Conservation (phyloP, 139 green algal genomes). For the Mesotaenium endlicherianum region DNA sequence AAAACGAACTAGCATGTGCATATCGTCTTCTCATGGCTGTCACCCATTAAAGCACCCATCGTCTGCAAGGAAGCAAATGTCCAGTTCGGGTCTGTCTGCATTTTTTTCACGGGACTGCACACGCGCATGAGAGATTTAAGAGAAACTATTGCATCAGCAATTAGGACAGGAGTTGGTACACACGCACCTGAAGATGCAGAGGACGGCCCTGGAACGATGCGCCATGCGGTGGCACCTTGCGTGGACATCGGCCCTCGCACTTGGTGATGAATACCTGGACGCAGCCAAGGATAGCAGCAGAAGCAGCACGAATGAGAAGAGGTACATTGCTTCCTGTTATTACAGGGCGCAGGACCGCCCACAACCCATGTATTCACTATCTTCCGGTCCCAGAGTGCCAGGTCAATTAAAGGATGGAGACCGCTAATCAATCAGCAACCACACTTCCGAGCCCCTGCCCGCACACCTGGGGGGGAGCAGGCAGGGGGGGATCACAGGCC, state of each 20-base stretch:
- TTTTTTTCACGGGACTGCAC: too few species aligned
- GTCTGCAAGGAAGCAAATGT: too few species aligned
- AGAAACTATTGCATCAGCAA: too few species aligned
- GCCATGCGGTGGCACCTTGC: conserved; percentile 15
- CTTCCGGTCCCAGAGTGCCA: neutral
- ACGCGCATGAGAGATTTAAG: too few species aligned
- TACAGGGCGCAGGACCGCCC: neutral
- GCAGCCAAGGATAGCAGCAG: neutral
- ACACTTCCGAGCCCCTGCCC: too few species aligned
- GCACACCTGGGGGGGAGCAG: too few species aligned
- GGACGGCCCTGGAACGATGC: conserved; percentile 37
- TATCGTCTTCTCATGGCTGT: too few species aligned
- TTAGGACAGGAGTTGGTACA: too few species aligned
- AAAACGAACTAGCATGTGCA: too few species aligned
- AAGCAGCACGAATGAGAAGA: neutral
- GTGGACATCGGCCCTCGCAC: conserved; percentile 16
- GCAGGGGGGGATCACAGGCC: too few species aligned
- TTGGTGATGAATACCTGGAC: conserved; percentile 31
- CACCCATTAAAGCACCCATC: too few species aligned
- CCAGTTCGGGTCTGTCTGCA: too few species aligned
- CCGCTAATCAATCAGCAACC: neutral
- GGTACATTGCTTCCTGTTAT: neutral
- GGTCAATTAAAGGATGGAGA: neutral
- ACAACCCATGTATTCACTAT: neutral
- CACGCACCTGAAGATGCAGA: conserved; percentile 24